phyloP scores from a whole-genome alignment of 139 green algal genomes.

The Zygnema circumcarinatum region DNA sequence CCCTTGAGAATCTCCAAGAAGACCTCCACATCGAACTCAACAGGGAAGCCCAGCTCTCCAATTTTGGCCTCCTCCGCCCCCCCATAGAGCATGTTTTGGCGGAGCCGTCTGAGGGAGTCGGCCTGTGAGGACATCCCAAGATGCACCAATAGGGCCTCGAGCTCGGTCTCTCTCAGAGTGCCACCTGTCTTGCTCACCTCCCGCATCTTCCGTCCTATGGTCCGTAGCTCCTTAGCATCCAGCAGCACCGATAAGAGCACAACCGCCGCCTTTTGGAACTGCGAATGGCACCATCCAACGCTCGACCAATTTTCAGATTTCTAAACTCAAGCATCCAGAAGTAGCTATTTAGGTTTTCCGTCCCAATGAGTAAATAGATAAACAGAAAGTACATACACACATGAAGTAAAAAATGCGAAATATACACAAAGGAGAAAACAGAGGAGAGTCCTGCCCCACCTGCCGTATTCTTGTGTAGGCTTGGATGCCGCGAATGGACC shows the following conservation, averaged over 20 bases:
- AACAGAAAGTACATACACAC: too few relatives aligned
- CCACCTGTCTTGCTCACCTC: not conserved
- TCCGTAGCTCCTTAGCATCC: not conserved
- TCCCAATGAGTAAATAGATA: too few relatives aligned
- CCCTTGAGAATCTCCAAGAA: conserved; percentile 12
- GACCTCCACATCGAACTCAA: too few relatives aligned
- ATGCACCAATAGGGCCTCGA: not conserved
- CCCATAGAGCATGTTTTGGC: not conserved
- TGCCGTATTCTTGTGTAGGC: conserved; percentile 4
- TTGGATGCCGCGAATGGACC: conserved; percentile 39
- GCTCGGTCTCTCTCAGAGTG: not conserved
- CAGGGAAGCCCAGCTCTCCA: not conserved
- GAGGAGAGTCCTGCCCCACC: too few relatives aligned
- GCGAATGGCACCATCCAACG: too few relatives aligned
- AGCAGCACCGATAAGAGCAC: not conserved
- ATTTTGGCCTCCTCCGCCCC: not conserved
- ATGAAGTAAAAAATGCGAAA: too few relatives aligned
- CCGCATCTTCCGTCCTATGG: not conserved
- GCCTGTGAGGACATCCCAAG: conserved; percentile 1
- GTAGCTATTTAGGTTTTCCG: too few relatives aligned
- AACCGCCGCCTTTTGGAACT: conserved; percentile 17
- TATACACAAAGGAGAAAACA: too few relatives aligned
- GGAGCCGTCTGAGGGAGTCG: not conserved
- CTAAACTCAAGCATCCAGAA: too few relatives aligned
- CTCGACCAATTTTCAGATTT: too few relatives aligned